Evolutionary conservation across 129 eudicot genomes (phyloP), one percentile per base, ranked within the genome.

Genomic region (Pittosporum tobira): DNA sequence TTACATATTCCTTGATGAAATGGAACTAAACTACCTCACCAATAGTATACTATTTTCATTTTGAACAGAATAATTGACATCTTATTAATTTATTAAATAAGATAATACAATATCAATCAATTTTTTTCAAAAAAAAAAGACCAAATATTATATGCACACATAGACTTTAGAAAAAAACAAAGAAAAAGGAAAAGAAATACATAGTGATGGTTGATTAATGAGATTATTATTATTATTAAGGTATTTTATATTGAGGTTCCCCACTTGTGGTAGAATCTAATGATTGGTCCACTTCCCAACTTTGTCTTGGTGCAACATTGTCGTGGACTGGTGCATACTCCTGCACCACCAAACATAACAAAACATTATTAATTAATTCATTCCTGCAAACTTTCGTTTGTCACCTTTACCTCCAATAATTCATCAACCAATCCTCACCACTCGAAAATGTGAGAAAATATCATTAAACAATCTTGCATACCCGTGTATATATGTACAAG

Each of bases 231-330:
- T n/a, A n/a, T n/a, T n/a, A n/a, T n/a, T n/a, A n/a, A n/a, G n/a
- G n/a, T n/a, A 38, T 1, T 15, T 13, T 66, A 9, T 49, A 62
- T 22, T 15, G 6, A 29, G 57, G 28, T 38, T 47, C 65, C 75
- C 74, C 77, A 71, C 77, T 67, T 51, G 65, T 57, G 16, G 67
- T 31, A 48, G 74, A 18, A 16, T 64, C 73, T 22, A 51, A 64
- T 66, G 62, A 83, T 83, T 83, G 81, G 72, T 57, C 65, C 59
- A 56, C 66, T 71, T 76, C 77, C 87, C 84, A 84, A 51, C 65
- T 73, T 71, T 79, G 75, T 77, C 71, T 76, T 8, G 84, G 74
- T 47, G 75, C 87, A 68, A 84, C 77, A 27, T 64, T 59, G 47
- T 67, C 70, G 68, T 79, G 84, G 34, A 48, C 71, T 52, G 81